Percentiles rank a stretch among this genome's conserved stretches.
Conservation (phyloP, 139 green algal species). For the Chlamydomonas eustigma region DNA sequence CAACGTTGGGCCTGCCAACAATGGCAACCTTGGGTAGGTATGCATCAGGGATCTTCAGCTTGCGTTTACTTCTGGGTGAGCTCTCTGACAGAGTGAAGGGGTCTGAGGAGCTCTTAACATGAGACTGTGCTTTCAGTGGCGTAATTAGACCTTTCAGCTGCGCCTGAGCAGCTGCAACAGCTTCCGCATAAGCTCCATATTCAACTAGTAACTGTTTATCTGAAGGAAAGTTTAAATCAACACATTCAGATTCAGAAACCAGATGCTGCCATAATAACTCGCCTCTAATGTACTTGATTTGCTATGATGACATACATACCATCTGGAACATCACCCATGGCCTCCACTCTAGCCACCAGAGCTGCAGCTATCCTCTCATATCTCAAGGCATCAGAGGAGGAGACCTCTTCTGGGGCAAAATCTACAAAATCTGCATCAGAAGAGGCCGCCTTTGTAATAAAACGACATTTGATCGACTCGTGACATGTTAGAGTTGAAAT, state of each 20-base stretch:
- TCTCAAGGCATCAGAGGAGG: neutral
- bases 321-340: neutral
- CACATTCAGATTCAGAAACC: too few species aligned
- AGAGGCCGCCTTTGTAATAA: neutral
- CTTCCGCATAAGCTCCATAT: neutral
- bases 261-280: too few species aligned
- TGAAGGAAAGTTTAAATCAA: neutral
- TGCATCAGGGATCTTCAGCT: neutral
- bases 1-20: conserved; percentile 93
- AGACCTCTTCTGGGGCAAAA: neutral
- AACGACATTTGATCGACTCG: too few species aligned
- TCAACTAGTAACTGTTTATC: neutral
- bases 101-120: too few species aligned
- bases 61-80: neutral
- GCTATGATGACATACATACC: too few species aligned
- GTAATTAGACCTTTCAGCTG: neutral
- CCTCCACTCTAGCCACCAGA: neutral
- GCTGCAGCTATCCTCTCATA: neutral
- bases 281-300: too few species aligned
- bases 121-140: too few species aligned
- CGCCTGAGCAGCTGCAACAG: neutral
- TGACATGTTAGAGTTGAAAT: too few species aligned
- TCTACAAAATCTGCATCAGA: neutral
- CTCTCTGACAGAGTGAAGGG: neutral
- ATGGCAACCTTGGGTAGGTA: conserved; percentile 62